These are phyloP conservation scores for Ceratorhiza oryzae-sativae DNA, from an alignment of 1,284 basidiomycete genomes.

Conservation along the genomic window DNA sequence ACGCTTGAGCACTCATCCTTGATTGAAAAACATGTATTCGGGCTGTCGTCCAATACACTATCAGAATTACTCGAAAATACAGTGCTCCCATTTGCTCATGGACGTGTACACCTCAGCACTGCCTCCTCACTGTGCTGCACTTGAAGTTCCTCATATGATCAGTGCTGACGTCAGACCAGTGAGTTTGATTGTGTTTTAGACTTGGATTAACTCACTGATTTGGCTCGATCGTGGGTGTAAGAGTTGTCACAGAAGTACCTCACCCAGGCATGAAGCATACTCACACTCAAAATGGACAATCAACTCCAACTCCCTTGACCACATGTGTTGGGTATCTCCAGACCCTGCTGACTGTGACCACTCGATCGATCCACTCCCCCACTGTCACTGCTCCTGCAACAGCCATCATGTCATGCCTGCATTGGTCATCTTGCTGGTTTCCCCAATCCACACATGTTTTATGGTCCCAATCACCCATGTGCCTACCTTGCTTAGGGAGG, in stretches of 20 bases:
- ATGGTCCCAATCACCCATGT: constrained; percentile 30
- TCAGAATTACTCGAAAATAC: not conserved
- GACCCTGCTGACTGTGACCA: not conserved
- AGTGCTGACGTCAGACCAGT: constrained; percentile 16
- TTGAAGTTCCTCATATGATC: not conserved
- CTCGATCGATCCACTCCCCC: not conserved
- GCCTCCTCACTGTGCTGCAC: not conserved
- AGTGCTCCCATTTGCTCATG: constrained; percentile 13
- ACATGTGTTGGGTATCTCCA: not conserved
- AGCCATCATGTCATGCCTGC: constrained; percentile 21
- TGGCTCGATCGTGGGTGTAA: not conserved
- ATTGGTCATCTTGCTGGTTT: constrained; percentile 5
- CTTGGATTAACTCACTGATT: not conserved
- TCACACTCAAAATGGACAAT: no score
- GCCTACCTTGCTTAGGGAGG: not conserved
- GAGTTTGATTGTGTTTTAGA: not conserved
- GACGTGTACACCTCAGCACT: not conserved
- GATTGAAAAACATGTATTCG: constrained; percentile 13
- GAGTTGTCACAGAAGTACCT: not conserved
- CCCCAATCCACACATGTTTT: not conserved
- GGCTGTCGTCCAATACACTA: not conserved
- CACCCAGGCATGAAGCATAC: not conserved
- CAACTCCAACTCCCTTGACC: not conserved
- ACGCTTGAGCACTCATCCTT: constrained; percentile 17
- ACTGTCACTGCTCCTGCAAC: not conserved